A percentile compares a stretch with the other conserved stretches of the same genome.
Evolutionary conservation across 805 yeast species (phyloP).

Genomic region (Geotrichum ghanense): DNA sequence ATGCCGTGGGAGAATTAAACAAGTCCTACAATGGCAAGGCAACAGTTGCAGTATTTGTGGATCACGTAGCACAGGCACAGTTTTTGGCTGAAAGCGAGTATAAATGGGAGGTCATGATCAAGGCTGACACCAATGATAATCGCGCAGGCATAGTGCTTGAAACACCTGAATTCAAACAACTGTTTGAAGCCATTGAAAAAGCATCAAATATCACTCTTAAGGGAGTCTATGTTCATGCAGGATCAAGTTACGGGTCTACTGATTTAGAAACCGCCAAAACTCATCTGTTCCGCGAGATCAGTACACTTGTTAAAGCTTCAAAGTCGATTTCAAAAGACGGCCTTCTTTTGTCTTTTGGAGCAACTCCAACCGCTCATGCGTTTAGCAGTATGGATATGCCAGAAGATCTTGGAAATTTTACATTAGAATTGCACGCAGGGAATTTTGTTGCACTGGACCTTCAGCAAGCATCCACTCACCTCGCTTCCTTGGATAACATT

Average conservation of each 20-base stretch:
- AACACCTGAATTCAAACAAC: slow-evolving; percentile 26
- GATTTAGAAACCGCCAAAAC: slow-evolving; percentile 36
- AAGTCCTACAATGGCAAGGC: slow-evolving; percentile 27
- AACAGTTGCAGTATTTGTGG: slow-evolving; percentile 34
- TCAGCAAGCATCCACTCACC: slow-evolving; percentile 65
- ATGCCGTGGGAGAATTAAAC: slow-evolving; percentile 36
- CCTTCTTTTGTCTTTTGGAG: slow-evolving; percentile 59
- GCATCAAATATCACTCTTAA: slow-evolving; percentile 32
- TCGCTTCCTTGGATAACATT: slow-evolving; percentile 35
- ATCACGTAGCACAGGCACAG: slow-evolving; percentile 45
- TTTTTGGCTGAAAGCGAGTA: slow-evolving; percentile 25
- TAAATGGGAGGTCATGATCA: slow-evolving; percentile 53
- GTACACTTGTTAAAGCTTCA: slow-evolving; percentile 43
- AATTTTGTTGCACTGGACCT: slow-evolving; percentile 63
- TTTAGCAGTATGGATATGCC: slow-evolving; percentile 19
- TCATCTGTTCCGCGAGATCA: slow-evolving; percentile 44
- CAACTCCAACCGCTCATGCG: slow-evolving; percentile 71
- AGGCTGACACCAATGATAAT: slow-evolving; percentile 59
- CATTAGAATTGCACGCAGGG: slow-evolving; percentile 70
- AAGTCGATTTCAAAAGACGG: slow-evolving; percentile 26
- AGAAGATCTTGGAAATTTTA: slow-evolving; percentile 5
- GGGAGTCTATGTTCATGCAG: slow-evolving; percentile 75
- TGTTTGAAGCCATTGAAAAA: slow-evolving; percentile 23
- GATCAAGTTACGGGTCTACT: slow-evolving; percentile 52
- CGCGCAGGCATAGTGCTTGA: slow-evolving; percentile 47